Conservation (phyloP, 2,329 filamentous ascomycete genomes). For the Ophiostoma tasmaniense region DNA sequence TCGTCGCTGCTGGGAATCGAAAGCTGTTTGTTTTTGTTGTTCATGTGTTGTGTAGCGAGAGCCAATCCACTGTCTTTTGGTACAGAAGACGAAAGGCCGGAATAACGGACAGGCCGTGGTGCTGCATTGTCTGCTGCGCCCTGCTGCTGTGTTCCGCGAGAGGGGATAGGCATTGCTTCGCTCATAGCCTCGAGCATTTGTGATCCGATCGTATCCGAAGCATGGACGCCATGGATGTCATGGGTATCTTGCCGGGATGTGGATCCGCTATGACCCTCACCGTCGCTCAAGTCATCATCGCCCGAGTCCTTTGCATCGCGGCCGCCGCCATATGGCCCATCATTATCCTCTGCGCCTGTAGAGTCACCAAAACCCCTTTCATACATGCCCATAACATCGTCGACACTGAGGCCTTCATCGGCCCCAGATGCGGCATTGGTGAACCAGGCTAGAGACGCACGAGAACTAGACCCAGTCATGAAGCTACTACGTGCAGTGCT, state of each 20-base stretch:
- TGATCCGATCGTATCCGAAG: slow-evolving; percentile 27
- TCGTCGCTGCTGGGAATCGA: background rate
- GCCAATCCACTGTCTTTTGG: slow-evolving; percentile 31
- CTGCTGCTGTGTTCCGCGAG: slow-evolving; percentile 9
- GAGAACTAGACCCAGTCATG: slow-evolving; percentile 68
- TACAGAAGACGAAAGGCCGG: slow-evolving; percentile 30
- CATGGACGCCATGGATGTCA: slow-evolving; percentile 24
- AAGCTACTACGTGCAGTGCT: slow-evolving; percentile 81
- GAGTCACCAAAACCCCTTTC: slow-evolving; percentile 53
- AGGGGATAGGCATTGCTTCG: slow-evolving; percentile 28
- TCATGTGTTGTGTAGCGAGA: slow-evolving; percentile 21
- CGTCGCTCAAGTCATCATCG: slow-evolving; percentile 26
- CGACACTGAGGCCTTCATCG: slow-evolving; percentile 52
- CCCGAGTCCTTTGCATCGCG: slow-evolving; percentile 27
- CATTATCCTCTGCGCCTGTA: slow-evolving; percentile 37
- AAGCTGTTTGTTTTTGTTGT: background rate
- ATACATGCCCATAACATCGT: slow-evolving; percentile 64
- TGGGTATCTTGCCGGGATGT: slow-evolving; percentile 23
- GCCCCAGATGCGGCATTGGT: slow-evolving; percentile 30
- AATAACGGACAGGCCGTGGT: slow-evolving; percentile 30
- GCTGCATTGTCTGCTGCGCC: slow-evolving; percentile 18
- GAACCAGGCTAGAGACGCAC: slow-evolving; percentile 48
- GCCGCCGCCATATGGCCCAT: slow-evolving; percentile 23
- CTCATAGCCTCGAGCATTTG: slow-evolving; percentile 35
- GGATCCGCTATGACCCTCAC: slow-evolving; percentile 17